Percentiles rank a stretch among this genome's conserved stretches.
Evolutionary conservation across 192 early-diverging fungal species (phyloP).

Genomic region (Blastocladiella britannica): DNA sequence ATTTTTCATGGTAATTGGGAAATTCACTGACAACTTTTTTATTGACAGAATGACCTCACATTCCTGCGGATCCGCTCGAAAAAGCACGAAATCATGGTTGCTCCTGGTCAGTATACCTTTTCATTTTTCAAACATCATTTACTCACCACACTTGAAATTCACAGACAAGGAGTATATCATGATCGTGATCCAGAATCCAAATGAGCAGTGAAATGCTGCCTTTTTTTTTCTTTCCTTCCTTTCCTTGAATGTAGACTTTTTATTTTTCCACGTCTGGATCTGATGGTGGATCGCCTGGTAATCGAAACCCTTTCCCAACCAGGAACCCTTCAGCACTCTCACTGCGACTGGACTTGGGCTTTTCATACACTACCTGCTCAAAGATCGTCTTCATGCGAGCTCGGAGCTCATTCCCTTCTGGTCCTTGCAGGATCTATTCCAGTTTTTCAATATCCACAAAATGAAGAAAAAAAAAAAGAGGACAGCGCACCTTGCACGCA

Average conservation of each 20-base stretch:
- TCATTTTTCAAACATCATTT: neutral
- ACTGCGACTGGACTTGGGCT: neutral
- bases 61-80: constrained; percentile 83
- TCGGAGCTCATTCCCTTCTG: neutral
- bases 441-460: too few relatives aligned
- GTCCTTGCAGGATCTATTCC: neutral
- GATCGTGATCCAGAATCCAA: constrained; percentile 61
- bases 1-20: neutral
- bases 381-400: neutral
- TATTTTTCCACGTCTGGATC: too few relatives aligned
- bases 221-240: too few relatives aligned
- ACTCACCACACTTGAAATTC: neutral
- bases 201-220: neutral
- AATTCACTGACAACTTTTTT: neutral
- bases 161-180: constrained; percentile 65
- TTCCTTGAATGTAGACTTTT: too few relatives aligned
- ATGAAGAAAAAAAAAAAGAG: neutral
- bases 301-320: neutral
- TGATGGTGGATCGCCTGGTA: too few relatives aligned
- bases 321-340: neutral
- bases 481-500: neutral
- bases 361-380: neutral
- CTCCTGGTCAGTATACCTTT: constrained; percentile 52
- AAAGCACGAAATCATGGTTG: constrained; percentile 92
- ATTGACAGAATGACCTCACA: constrained; percentile 64